Base-by-base conservation (phyloP, 495 filamentous ascomycete genomes). In the Aspergillus affinis region DNA sequence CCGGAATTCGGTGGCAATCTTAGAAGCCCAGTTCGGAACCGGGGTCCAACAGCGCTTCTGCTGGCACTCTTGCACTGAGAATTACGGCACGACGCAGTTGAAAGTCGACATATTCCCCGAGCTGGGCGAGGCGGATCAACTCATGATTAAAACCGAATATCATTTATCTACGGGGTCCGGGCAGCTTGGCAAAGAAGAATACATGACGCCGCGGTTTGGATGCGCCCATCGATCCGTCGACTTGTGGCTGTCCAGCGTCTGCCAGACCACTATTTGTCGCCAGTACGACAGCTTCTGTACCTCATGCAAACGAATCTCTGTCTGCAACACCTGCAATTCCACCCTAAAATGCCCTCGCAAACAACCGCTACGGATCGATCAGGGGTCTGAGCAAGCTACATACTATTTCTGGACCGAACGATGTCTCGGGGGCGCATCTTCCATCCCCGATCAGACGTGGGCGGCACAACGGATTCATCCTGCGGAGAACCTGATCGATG, bases 211-310 rank as follows among this genome's bases (percentile, higher is more conserved):
- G 13, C 75, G 77, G 3, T 79, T 80, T 57, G 77, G 77, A 44
- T 80, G 77, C 44, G 75, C 78, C 12, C 78, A 80, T 62, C 71
- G 76, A 51, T 79, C 78, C 2, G 68, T 79, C 49, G 78, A 80
- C 58, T 60, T 79, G 26, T 80, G 78, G 78, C 57, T 80, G 18
- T 73, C 75, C 2, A 73, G 75, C 23, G 74, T 78, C 21, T 74
- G 78, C 51, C 76, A 80, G 57, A 72, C 72, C 17, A 74, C 71
- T 3, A 65, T 79, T 47, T 80, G 78, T 36, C 74, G 71, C 13
- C 61, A 75, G 8, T 70, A 74, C 49, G 74, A 78, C 57, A 69
- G 66, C 8, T 65, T 66, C 52, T 80, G 78, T 49, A 52, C 65
- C 12, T 75, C 75, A 0, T 80, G 78, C 61, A 65, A 66, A 44